Evolutionary conservation across 2,329 filamentous ascomycete species (phyloP).

Genomic region (Venturia pyrina): DNA sequence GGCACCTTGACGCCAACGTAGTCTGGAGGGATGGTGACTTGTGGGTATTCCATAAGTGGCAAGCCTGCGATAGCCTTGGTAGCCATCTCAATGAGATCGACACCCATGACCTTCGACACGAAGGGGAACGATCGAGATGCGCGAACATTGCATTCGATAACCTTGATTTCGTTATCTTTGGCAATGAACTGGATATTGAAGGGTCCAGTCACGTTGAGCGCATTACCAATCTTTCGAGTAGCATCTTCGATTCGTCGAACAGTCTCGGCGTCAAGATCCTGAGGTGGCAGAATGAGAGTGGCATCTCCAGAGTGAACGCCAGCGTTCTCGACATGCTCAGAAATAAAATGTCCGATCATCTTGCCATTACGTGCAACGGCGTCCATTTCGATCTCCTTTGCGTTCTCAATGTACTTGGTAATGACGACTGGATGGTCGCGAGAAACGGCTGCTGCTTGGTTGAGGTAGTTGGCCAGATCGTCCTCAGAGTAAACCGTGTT

Average conservation of each 20-base stretch:
- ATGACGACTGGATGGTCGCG: slow-evolving; percentile 95
- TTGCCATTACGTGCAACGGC: slow-evolving; percentile 84
- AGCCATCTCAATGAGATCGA: slow-evolving; percentile 96
- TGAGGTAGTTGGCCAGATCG: slow-evolving; percentile 78
- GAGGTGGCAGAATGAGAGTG: slow-evolving; percentile 86
- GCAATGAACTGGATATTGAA: slow-evolving; percentile 99
- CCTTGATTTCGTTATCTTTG: slow-evolving; percentile 99
- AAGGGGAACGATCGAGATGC: slow-evolving; percentile 96
- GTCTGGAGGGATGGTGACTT: slow-evolving; percentile 62
- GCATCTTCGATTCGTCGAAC: slow-evolving; percentile 88
- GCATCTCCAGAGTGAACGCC: slow-evolving; percentile 98
- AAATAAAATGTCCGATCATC: slow-evolving; percentile 92
- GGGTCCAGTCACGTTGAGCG: slow-evolving; percentile 89
- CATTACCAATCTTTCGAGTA: slow-evolving; percentile 86
- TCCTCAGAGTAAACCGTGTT: slow-evolving; percentile 97
- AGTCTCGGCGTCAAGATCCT: slow-evolving; percentile 83
- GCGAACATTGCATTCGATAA: slow-evolving; percentile 97
- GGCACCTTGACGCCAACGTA: slow-evolving; percentile 97
- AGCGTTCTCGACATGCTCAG: slow-evolving; percentile 96
- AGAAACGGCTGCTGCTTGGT: slow-evolving; percentile 87
- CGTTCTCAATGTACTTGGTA: slow-evolving; percentile 98
- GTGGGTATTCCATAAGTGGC: slow-evolving; percentile 73
- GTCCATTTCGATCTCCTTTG: slow-evolving; percentile 99
- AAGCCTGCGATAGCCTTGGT: slow-evolving; percentile 91
- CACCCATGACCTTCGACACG: slow-evolving; percentile 96